Conservation (phyloP, 2,329 filamentous ascomycete genomes). For the Aspergillus sp. region DNA sequence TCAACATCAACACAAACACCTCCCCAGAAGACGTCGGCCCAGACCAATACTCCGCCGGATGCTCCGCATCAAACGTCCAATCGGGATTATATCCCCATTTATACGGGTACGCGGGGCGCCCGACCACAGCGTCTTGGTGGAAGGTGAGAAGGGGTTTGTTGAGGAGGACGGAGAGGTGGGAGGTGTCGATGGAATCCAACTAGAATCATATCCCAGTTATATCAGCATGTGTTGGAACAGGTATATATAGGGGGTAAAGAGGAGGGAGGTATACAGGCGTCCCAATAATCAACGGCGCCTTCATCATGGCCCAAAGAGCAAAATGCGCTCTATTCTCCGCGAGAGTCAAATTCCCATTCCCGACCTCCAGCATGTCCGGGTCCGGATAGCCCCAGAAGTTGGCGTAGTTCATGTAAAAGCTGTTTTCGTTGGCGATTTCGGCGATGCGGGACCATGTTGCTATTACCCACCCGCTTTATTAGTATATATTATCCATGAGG, state of each 20-base stretch:
- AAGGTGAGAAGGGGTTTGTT: conserved; percentile 46
- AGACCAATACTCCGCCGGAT: conserved; percentile 42
- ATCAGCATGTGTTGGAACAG: no score
- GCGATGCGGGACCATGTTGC: conserved; percentile 32
- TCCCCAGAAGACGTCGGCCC: conserved; percentile 28
- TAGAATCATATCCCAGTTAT: no score
- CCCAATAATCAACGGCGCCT: conserved; percentile 54
- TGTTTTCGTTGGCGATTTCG: conserved; percentile 54
- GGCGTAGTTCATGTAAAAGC: conserved; percentile 47
- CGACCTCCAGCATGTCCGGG: conserved; percentile 54
- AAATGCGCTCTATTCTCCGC: conserved; percentile 55
- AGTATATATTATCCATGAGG: no score
- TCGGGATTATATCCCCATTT: conserved; percentile 40
- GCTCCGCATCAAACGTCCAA: conserved; percentile 35
- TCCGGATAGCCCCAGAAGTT: conserved; percentile 56
- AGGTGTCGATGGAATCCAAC: conserved; percentile 39
- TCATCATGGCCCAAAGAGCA: conserved; percentile 55
- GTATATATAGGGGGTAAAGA: no score
- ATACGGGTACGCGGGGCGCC: conserved; percentile 47
- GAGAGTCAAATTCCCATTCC: conserved; percentile 50
- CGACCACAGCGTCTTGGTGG: conserved; percentile 51
- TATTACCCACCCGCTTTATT: background rate
- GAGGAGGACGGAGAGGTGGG: conserved; percentile 45
- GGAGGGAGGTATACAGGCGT: conserved; percentile 30
- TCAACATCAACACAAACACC: conserved; percentile 35